These are phyloP conservation scores for Boletus edulis DNA, from an alignment of 768 basidiomycete genomes.

Conservation along the genomic window DNA sequence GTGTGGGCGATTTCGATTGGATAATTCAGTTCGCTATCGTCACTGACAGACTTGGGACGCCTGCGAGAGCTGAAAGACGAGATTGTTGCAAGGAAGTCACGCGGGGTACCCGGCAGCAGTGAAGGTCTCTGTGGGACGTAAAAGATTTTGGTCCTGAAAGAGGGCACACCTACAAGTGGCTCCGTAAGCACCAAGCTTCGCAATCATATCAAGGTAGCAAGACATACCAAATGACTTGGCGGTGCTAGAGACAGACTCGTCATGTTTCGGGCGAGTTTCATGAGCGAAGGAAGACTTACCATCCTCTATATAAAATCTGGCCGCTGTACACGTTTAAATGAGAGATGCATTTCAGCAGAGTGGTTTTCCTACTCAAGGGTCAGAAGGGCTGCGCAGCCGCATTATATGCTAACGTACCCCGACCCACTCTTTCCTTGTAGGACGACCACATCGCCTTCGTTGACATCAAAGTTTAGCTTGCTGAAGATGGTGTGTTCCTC, in stretches of 20 bases:
- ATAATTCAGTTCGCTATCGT: conserved; percentile 28
- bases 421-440: conserved; percentile 80
- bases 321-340: conserved; percentile 74
- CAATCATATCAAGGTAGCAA: neutral
- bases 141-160: conserved; percentile 72
- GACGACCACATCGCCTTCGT: conserved; percentile 73
- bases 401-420: conserved; percentile 42
- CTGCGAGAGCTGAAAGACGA: conserved; percentile 48
- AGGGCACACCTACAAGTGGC: conserved; percentile 61
- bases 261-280: neutral
- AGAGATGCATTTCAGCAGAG: conserved; percentile 80
- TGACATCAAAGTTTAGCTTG: conserved; percentile 58
- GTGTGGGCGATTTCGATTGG: conserved; percentile 52
- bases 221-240: conserved; percentile 48
- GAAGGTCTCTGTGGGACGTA: conserved; percentile 91
- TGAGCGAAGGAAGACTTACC: conserved; percentile 39
- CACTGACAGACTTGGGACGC: conserved; percentile 20
- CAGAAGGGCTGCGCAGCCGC: neutral
- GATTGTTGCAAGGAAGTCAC: conserved; percentile 63
- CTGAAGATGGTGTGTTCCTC: conserved; percentile 53
- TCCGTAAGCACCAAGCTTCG: neutral
- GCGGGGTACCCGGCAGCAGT: conserved; percentile 78
- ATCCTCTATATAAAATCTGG: conserved; percentile 61
- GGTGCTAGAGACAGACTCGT: conserved; percentile 34
- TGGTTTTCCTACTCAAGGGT: conserved; percentile 50